These are phyloP conservation scores for Haematococcus lacustris DNA, from an alignment of 139 green algal species.

Conservation along the genomic window DNA sequence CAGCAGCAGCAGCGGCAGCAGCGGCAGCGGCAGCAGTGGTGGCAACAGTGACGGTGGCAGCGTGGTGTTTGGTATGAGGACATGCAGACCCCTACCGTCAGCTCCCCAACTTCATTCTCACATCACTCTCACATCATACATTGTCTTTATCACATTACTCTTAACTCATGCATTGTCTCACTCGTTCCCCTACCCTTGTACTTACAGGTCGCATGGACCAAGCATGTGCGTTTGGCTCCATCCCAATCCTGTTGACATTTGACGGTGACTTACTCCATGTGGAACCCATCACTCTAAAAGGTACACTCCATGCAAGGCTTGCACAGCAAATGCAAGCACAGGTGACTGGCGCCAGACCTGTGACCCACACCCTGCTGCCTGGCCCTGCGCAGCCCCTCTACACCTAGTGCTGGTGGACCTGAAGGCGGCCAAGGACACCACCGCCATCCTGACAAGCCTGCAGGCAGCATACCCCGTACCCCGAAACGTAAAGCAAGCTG, in stretches of 20 bases:
- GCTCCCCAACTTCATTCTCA: no score
- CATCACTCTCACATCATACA: no score
- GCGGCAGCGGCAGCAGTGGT: no score
- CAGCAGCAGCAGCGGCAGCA: no score
- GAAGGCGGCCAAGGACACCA: conserved; percentile 55
- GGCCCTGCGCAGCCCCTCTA: conserved; percentile 18
- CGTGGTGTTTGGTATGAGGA: no score
- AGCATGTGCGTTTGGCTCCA: conserved; percentile 54
- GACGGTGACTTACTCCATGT: conserved; percentile 47
- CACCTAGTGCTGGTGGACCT: conserved; percentile 52
- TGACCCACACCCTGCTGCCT: no score
- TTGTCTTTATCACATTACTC: no score
- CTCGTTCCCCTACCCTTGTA: not conserved
- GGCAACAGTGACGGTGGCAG: no score
- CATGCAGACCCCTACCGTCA: no score
- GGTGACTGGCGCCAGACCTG: no score
- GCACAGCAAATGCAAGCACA: not conserved
- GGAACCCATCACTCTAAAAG: conserved; percentile 14
- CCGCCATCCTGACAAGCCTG: conserved; percentile 53
- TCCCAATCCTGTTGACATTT: conserved; percentile 56
- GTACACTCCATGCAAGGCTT: conserved; percentile 6
- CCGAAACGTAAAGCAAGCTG: conserved; percentile 7
- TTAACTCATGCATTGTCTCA: not conserved
- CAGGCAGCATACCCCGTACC: conserved; percentile 46
- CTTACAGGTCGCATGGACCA: conserved; percentile 58